These are phyloP conservation scores for Suillus sp. DNA, from an alignment of 768 basidiomycete species.

Conservation along the genomic window DNA sequence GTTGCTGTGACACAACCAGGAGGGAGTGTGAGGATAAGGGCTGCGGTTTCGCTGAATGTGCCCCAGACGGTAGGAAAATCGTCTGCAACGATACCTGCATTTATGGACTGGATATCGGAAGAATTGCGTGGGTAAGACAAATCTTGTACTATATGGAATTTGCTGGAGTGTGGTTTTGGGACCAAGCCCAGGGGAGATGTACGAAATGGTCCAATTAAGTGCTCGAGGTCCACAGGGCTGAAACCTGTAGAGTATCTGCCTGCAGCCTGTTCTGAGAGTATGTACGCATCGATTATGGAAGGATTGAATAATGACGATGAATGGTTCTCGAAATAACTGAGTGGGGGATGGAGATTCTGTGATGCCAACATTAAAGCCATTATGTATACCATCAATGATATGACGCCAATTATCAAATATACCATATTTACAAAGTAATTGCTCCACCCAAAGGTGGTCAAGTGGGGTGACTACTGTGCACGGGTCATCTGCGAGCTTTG, in stretches of 20 bases:
- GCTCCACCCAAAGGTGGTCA: constrained; percentile 20
- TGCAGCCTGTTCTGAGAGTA: no score
- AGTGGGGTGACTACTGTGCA: constrained; percentile 30
- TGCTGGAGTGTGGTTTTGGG: constrained; percentile 36
- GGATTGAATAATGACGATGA: no score
- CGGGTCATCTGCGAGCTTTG: no score
- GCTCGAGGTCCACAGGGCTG: constrained; percentile 27
- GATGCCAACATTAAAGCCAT: constrained; percentile 35
- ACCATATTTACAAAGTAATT: constrained; percentile 16
- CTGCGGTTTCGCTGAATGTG: constrained; percentile 27
- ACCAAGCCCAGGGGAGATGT: constrained; percentile 44
- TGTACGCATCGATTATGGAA: no score
- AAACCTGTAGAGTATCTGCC: constrained; percentile 34
- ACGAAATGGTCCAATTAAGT: constrained; percentile 41
- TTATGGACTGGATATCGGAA: constrained; percentile 20
- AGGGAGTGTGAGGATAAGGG: constrained; percentile 24
- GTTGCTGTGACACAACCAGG: constrained; percentile 23
- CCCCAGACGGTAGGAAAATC: constrained; percentile 25
- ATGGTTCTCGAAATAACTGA: no score
- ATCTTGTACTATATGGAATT: constrained; percentile 39
- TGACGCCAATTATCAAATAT: constrained; percentile 31
- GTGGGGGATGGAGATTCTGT: no score
- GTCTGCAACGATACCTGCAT: constrained; percentile 29
- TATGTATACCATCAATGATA: constrained; percentile 32
- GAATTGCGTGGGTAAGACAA: constrained; percentile 19